Percentiles rank a stretch among this genome's conserved stretches.
These are phyloP conservation scores for Cadophora sp. DNA, from an alignment of 2,329 filamentous ascomycete genomes.

Conservation along the genomic window DNA sequence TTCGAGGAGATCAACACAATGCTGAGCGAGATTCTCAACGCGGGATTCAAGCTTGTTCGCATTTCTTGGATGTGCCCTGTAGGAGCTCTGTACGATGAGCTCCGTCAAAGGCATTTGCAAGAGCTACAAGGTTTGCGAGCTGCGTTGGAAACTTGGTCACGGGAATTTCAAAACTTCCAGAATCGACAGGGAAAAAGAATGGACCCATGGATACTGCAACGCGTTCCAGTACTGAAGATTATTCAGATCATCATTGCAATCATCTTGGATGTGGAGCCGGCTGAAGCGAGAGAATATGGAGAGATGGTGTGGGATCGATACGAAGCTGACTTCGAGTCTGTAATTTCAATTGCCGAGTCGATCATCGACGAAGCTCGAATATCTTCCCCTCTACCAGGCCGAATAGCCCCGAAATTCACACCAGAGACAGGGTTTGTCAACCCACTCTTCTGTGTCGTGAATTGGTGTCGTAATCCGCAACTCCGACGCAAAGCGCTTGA, in stretches of 20 bases:
- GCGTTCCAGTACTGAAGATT: neutral
- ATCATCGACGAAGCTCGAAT: neutral
- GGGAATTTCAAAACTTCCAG: neutral
- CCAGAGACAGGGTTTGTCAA: neutral
- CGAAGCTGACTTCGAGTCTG: neutral
- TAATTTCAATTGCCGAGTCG: neutral
- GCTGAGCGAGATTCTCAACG: neutral
- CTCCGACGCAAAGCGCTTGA: neutral
- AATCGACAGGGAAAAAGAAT: neutral
- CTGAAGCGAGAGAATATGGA: neutral
- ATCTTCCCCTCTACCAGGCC: neutral
- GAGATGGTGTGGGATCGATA: constrained; percentile 10
- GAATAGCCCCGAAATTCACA: neutral
- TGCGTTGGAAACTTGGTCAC: neutral
- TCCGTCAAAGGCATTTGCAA: neutral
- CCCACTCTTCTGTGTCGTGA: neutral
- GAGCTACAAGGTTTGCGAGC: neutral
- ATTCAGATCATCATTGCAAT: neutral
- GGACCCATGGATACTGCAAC: neutral
- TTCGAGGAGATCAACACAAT: neutral
- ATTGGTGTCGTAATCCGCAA: neutral
- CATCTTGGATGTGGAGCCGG: neutral
- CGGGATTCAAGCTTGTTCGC: neutral
- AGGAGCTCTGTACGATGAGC: neutral
- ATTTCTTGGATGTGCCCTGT: neutral